Evolutionary conservation across 208 protist species (phyloP), one percentile per base, ranked within the genome.

Genomic region (Novymonas esmeraldas): DNA sequence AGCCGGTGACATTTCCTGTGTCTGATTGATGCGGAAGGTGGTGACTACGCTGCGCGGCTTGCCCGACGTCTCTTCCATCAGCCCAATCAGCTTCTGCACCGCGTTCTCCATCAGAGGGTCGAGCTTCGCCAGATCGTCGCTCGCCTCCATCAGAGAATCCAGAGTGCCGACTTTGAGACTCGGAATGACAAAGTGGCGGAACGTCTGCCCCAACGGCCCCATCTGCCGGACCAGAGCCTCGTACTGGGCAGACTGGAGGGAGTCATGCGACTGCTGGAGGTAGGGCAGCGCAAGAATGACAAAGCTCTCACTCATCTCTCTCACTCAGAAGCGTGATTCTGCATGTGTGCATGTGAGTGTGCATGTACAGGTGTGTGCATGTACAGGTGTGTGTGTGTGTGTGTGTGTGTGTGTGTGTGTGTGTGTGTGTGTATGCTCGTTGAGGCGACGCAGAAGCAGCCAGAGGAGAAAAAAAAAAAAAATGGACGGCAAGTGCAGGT

Each of bases 121-220:
- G 13, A 97, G 72, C 48, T 94, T 97, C 16, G 71, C 62, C 3
- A 97, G 76, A 44, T 96, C 90, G 64, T 97, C 93, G 52, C 89
- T 95, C 29, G 85, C 85, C 61, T 95, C 90, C 79, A 97, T 93
- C 26, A 97, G 67, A 6, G 88, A 93, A 64, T 97, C 93, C 13
- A 97, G 74, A 6, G 93, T 96, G 51, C 93, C 93, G 6, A 96
- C 84, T 56, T 89, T 92, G 2, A 97, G 70, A 14, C 57, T 74
- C 2, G 92, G 92, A 54, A 94, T 79, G 4, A 85, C 74, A 83
- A 97, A 95, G 31, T 90, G 83, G 52, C 81, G 84, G n/a, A 94
- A 76, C 0, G 67, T 68, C 56, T 92, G 82, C 14, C 83, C 90
- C 39, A 85, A 45, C 22, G 84, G 81, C 16, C 85, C 87, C 61